phyloP scores from a whole-genome alignment of 305 asterid species.

The Andrographis paniculata region DNA sequence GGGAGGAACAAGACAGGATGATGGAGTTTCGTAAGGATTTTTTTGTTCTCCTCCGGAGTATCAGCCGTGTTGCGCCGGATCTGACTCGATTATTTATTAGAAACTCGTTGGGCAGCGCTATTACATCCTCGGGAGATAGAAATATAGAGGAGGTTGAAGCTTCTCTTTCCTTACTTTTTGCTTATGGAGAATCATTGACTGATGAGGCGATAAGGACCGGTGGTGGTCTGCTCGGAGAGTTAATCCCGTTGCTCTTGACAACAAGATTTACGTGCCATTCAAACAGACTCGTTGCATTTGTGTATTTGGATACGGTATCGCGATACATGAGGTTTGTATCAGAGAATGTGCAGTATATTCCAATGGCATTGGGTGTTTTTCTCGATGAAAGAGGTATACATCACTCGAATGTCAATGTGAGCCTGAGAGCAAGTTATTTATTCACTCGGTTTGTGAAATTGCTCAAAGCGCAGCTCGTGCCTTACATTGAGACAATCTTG shows the following conservation, averaged over 20 bases:
- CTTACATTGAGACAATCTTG: slow-evolving; percentile 83
- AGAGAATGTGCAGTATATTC: slow-evolving; percentile 75
- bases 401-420: slow-evolving; percentile 70
- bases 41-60: slow-evolving; percentile 61
- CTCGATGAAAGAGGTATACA: slow-evolving; percentile 96
- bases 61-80: slow-evolving; percentile 88
- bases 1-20: slow-evolving; percentile 90
- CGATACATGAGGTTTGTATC: slow-evolving; percentile 73
- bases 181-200: slow-evolving; percentile 73
- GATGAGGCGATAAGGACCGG: slow-evolving; percentile 68
- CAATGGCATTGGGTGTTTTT: slow-evolving; percentile 63
- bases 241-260: slow-evolving; percentile 70
- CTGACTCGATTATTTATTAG: slow-evolving; percentile 72
- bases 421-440: slow-evolving; percentile 88
- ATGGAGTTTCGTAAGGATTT: slow-evolving; percentile 82
- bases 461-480: slow-evolving; percentile 79
- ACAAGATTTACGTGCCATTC: slow-evolving; percentile 85
- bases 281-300: slow-evolving; percentile 80
- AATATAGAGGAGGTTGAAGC: slow-evolving; percentile 93
- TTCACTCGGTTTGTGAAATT: slow-evolving; percentile 87
- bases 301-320: slow-evolving; percentile 78
- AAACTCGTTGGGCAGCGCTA: slow-evolving; percentile 58
- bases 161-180: slow-evolving; percentile 79
- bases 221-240: slow-evolving; percentile 59
- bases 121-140: slow-evolving; percentile 52